These are phyloP conservation scores for Pleurozium schreberi DNA, from an alignment of 225 moss, liverwort and hornwort genomes.

Conservation along the genomic window DNA sequence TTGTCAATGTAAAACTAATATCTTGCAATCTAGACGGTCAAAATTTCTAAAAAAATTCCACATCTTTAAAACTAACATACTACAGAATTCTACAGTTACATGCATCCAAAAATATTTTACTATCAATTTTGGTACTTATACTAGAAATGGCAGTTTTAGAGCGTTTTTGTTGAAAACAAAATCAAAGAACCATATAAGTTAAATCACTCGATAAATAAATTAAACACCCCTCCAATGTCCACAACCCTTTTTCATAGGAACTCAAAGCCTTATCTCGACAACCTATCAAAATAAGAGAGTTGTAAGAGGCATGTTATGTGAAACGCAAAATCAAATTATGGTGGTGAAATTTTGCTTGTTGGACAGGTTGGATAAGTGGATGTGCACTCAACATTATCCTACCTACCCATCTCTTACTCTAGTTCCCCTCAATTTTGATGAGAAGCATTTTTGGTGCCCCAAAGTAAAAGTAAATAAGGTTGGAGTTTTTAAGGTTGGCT, in stretches of 20 bases:
- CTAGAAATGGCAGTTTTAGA: too few species aligned
- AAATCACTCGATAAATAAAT: not conserved
- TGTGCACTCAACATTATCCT: not conserved
- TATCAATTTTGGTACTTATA: too few species aligned
- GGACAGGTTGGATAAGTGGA: not conserved
- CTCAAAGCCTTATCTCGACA: not conserved
- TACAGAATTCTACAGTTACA: too few species aligned
- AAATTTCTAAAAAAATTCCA: too few species aligned
- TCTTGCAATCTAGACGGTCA: too few species aligned
- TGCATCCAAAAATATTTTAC: too few species aligned
- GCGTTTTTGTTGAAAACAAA: too few species aligned
- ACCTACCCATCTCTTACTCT: not conserved
- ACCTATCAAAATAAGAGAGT: not conserved
- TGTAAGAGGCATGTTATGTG: rapidly evolving
- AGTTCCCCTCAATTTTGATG: not conserved
- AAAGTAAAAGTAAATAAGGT: too few species aligned
- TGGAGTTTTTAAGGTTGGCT: too few species aligned
- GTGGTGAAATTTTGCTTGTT: not conserved
- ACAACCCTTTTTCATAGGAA: rapidly evolving
- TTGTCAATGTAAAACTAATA: too few species aligned
- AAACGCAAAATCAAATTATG: not conserved
- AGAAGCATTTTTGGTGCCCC: rapidly evolving
- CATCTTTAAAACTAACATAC: too few species aligned
- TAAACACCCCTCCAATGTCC: rapidly evolving
- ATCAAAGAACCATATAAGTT: too few species aligned